phyloP scores from a whole-genome alignment of 2,329 filamentous ascomycete species.

The Aureobasidium sp. region DNA sequence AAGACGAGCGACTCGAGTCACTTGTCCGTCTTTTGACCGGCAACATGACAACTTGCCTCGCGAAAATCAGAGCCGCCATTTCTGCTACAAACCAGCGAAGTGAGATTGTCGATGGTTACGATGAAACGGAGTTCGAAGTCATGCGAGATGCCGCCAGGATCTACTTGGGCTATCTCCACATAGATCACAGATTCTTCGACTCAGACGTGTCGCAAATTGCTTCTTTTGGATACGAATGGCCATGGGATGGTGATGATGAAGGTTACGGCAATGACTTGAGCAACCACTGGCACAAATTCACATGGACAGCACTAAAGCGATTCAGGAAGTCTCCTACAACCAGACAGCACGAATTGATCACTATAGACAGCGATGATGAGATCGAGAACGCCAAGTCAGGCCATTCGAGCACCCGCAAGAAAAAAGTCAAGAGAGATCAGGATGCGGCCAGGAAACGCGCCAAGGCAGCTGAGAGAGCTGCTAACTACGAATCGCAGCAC shows the following conservation, averaged over 20 bases:
- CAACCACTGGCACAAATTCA: background rate
- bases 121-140: background rate
- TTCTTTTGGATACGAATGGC: background rate
- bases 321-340: background rate
- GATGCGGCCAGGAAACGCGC: slow-evolving; percentile 15
- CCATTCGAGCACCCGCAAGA: slow-evolving; percentile 15
- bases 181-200: background rate
- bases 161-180: background rate
- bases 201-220: background rate
- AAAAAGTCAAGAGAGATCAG: slow-evolving; percentile 10
- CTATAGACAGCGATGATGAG: slow-evolving; percentile 14
- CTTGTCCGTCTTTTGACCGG: slow-evolving; percentile 30
- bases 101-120: background rate
- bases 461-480: slow-evolving; percentile 11
- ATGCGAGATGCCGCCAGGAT: background rate
- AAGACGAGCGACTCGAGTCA: background rate
- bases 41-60: slow-evolving; percentile 31
- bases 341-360: background rate
- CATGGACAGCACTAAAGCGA: slow-evolving; percentile 8
- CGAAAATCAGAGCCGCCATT: background rate
- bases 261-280: background rate
- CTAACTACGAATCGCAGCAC: background rate
- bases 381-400: slow-evolving; percentile 11
- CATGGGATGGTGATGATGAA: background rate
- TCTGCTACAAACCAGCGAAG: background rate